Base-by-base conservation (phyloP, 257 asterid species). In the Prunella vulgaris region DNA sequence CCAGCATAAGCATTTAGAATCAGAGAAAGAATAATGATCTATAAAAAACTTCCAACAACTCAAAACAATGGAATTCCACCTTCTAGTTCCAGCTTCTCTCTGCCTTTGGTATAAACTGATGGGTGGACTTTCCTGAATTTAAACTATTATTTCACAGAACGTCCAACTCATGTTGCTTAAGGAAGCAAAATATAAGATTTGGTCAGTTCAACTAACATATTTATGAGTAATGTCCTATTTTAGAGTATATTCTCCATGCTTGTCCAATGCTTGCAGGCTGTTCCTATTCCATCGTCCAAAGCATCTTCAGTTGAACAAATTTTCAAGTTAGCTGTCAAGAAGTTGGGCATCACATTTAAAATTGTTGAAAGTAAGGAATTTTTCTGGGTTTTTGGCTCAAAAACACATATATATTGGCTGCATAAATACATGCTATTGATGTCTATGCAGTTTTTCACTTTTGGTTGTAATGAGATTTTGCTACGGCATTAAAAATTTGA, bases 311-410 rank as follows among this genome's bases (percentile, higher is more conserved):
- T 89, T 70, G 87, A 78, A 77, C 85, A 88, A 30, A 90, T 93
- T 73, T 93, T 93, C 77, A 84, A 76, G 66, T 73, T 90, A 82
- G 99, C 99, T 64, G 96, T 96, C 72, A 80, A 90, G 78, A 90
- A 76, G 87, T 73, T 93, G 90, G 96, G 96, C 56, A 84, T 93
- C 81, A 84, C 85, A 60, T 85, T 93, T 70, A 64, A 78, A n/a
- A 67, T 84, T 9, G 62, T 79, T 79, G 74, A 81, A 81, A 74
- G 99, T 93, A 80, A 83, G 86, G n/a, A n/a, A n/a, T n/a, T n/a
- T n/a, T n/a, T n/a, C n/a, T n/a, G 5, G 13, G 21, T 7, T 48
- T 72, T 33, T 58, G 28, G 40, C 52, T 22, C n/a, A 32, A 49
- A 35, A n/a, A 10, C 46, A 9, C 25, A 25, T 1, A n/a, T 40